Base-by-base conservation (phyloP, 2,329 filamentous ascomycete species). In the Chlorencoelia australis region DNA sequence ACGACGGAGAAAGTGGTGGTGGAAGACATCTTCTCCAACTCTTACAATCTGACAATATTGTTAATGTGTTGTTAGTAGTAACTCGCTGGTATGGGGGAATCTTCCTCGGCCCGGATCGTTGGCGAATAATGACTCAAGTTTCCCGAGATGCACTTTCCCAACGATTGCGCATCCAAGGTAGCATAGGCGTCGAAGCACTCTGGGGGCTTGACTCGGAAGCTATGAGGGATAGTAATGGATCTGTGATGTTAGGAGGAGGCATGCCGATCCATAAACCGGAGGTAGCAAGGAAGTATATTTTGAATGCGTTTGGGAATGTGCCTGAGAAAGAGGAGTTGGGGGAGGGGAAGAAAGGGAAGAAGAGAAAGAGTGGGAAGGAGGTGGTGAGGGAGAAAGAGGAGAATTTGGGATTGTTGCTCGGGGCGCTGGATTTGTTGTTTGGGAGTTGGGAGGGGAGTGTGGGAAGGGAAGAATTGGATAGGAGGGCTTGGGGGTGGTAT, bases 401-500 rank as follows among this genome's bases (percentile, higher is more conserved):
- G 38, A 87, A 86, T 48, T 61, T 91, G 1, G 75, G 74, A 0
- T 61, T 79, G 38, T 58, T 93, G 3, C 64, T 94, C 0, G 79
- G 74, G 3, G 78, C 82, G 0, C 62, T 94, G 39, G 72, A 87
- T 43, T 55, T 85, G 14, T 56, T 93, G 1, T 87, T 76, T 50
- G 66, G 69, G 30, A 89, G 83, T 42, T 94, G 86, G 87, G 67
- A 69, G 1, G 60, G 64, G n/a, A 68, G 74, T 19, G 56, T 93
- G 21, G 67, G 60, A 17, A 60, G 62, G 4, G 65, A 71, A 11
- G 83, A 94, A 50, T 63, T 94, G 35, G 83, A 94, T 54, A 68
- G 69, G 43, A 71, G 77, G 41, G 82, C 84, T 13, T 93, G 85
- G 83, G 64, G 64, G 8, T 94, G 86, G 86, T 94, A 94, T 58